A percentile compares a stretch with the other conserved stretches of the same genome.
These are phyloP conservation scores for Monilinia polystroma DNA, from an alignment of 2,329 filamentous ascomycete species.

Conservation along the genomic window DNA sequence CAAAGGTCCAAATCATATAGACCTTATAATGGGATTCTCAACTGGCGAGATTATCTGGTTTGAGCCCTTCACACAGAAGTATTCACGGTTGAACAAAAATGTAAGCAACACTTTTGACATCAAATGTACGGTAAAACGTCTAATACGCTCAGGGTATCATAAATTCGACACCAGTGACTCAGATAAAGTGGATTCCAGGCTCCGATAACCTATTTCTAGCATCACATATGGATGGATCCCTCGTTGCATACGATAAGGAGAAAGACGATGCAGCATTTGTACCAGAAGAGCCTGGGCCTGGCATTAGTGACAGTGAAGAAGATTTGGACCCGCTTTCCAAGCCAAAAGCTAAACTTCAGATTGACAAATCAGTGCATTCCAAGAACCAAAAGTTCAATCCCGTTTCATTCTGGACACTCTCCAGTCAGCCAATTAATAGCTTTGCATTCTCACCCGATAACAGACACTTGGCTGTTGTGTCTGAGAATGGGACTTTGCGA, in stretches of 20 bases:
- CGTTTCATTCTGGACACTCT: slow-evolving; percentile 87
- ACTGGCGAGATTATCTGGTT: slow-evolving; percentile 98
- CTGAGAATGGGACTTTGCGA: slow-evolving; percentile 84
- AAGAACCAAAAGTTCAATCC: slow-evolving; percentile 93
- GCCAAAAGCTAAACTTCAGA: slow-evolving; percentile 54
- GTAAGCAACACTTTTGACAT: slow-evolving; percentile 46
- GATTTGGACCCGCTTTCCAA: slow-evolving; percentile 35
- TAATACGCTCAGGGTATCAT: slow-evolving; percentile 67
- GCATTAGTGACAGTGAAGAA: slow-evolving; percentile 40
- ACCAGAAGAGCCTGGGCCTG: slow-evolving; percentile 58
- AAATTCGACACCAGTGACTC: slow-evolving; percentile 78
- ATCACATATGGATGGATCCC: slow-evolving; percentile 83
- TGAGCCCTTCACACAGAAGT: slow-evolving; percentile 94
- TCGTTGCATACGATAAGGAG: slow-evolving; percentile 96
- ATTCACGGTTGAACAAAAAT: slow-evolving; percentile 95
- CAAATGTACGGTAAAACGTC: background rate
- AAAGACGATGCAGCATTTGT: slow-evolving; percentile 83
- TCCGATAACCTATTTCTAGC: slow-evolving; percentile 92
- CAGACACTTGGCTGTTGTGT: slow-evolving; percentile 82
- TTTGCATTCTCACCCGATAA: slow-evolving; percentile 92
- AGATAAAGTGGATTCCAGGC: slow-evolving; percentile 90
- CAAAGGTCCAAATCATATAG: slow-evolving; percentile 76
- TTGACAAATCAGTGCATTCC: slow-evolving; percentile 90
- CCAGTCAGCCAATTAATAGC: slow-evolving; percentile 84
- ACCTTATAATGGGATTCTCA: slow-evolving; percentile 93